These are phyloP conservation scores for Postia placenta DNA, from an alignment of 768 basidiomycete species.

Conservation along the genomic window DNA sequence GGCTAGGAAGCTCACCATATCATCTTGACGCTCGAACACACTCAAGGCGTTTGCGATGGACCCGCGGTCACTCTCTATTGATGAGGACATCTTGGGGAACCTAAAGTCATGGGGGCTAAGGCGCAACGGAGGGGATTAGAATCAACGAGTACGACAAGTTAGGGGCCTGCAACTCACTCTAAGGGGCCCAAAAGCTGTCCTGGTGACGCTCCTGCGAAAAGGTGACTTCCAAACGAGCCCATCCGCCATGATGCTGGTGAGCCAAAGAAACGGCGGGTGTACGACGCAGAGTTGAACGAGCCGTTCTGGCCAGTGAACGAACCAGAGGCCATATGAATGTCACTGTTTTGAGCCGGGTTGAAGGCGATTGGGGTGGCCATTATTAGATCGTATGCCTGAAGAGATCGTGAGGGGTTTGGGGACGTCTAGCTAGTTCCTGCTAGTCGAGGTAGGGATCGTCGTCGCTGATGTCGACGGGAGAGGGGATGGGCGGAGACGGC, in stretches of 20 bases:
- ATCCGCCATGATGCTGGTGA: conserved; percentile 69
- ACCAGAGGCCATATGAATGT: conserved; percentile 35
- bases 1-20: conserved; percentile 45
- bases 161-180: conserved; percentile 44
- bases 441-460: conserved; percentile 5
- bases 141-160: neutral
- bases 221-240: conserved; percentile 58
- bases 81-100: conserved; percentile 41
- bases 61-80: conserved; percentile 55
- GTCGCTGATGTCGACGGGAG: conserved; percentile 7
- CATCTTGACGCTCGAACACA: conserved; percentile 63
- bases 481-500: conserved; percentile 7
- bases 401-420: conserved; percentile 4
- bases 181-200: conserved; percentile 54
- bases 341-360: conserved; percentile 21
- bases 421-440: conserved; percentile 5
- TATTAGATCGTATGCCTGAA: conserved; percentile 4
- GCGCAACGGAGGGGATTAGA: neutral
- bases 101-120: conserved; percentile 41
- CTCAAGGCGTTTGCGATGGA: conserved; percentile 60
- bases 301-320: conserved; percentile 42
- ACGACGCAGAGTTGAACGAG: conserved; percentile 60
- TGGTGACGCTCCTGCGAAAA: conserved; percentile 59
- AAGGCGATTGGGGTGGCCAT: conserved; percentile 46
- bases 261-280: conserved; percentile 62